These are phyloP conservation scores for Saccharomyces uvarum DNA, from an alignment of 1,139 yeast genomes.

Conservation along the genomic window DNA sequence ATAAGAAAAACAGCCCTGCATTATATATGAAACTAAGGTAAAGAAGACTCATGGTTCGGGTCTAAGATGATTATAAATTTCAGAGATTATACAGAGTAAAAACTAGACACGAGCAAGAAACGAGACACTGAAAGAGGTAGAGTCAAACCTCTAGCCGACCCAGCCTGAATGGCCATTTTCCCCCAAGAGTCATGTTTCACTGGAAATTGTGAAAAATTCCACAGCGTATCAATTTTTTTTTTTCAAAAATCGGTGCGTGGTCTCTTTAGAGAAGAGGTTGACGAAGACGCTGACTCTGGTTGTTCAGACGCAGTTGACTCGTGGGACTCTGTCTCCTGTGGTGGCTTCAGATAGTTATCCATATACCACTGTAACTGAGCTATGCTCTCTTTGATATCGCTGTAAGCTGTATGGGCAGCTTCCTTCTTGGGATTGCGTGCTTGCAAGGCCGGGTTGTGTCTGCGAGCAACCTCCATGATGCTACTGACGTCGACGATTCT, in stretches of 20 bases:
- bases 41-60: not conserved
- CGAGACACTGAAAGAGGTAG: not conserved
- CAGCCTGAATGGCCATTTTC: not conserved
- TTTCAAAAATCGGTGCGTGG: not conserved
- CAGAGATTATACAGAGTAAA: not conserved
- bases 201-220: not conserved
- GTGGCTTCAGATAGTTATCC: conserved; percentile 46
- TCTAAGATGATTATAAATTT: not conserved
- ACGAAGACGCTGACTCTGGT: not conserved
- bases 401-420: conserved; percentile 72
- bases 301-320: not conserved
- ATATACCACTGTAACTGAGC: conserved; percentile 73
- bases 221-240: not conserved
- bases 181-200: not conserved
- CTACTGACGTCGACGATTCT: conserved; percentile 84
- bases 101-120: not conserved
- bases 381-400: conserved; percentile 85
- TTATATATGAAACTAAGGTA: not conserved
- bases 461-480: conserved; percentile 65
- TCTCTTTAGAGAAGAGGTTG: not conserved
- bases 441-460: conserved; percentile 62
- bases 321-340: conserved; percentile 18
- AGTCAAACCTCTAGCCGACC: not conserved
- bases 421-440: conserved; percentile 53
- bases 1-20: not conserved